Base-by-base conservation (phyloP, 208 protist genomes). In the Acanthamoeba sp. region DNA sequence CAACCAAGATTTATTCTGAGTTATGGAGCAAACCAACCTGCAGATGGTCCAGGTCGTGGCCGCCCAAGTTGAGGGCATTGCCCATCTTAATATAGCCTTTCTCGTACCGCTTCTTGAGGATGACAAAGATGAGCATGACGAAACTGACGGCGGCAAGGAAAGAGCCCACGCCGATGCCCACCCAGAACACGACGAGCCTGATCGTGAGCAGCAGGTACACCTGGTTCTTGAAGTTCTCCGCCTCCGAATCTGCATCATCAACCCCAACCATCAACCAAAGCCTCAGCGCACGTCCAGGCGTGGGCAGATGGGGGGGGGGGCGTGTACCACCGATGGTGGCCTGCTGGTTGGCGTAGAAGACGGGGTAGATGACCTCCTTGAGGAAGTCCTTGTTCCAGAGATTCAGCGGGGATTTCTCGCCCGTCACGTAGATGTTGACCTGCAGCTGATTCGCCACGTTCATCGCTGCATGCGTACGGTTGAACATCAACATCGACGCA, bases 71-170 rank as follows among this genome's bases (percentile, higher is more conserved):
- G n/a, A n/a, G n/a, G n/a, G n/a, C n/a, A n/a, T n/a, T n/a, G n/a
- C n/a, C n/a, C n/a, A n/a, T n/a, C n/a, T n/a, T n/a, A n/a, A n/a
- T n/a, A n/a, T n/a, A n/a, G n/a, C n/a, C n/a, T n/a, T n/a, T n/a
- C n/a, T n/a, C n/a, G 50, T 85, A 85, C 76, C 85, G 85, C 3
- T 91, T 91, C 85, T 91, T 91, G 85, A 91, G 85, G 27, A 91
- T 27, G 22, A 91, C 85, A 48, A 52, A 91, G 55, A 91, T 20
- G 85, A 91, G 32, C 14, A 42, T 52, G 1, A 91, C 85, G 59
- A 91, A 52, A 34, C 85, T 52, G 29, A 91, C n/a, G 12, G 85
- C 85, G 57, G 85, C 45, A 5, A 91, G 55, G 6, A 91, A 2
- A 0, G 57, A 64, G 40, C 85, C 85, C 20, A 91, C 85, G 57